phyloP scores from a whole-genome alignment of 768 basidiomycete genomes.

The Boletellus emodensis region DNA sequence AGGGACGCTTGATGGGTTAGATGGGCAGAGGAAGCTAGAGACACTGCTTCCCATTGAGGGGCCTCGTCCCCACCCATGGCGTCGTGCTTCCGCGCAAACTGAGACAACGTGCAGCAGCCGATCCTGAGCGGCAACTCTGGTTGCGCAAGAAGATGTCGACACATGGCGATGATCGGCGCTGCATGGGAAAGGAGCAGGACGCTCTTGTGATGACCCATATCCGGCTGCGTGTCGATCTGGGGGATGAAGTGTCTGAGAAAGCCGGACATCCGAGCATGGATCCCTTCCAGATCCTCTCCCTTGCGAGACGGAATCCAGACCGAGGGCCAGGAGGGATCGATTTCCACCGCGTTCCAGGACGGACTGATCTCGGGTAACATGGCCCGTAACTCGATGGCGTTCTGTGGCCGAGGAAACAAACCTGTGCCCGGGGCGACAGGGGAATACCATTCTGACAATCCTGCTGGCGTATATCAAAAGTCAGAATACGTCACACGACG shows the following conservation, averaged over 20 bases:
- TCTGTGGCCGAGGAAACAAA: conserved; percentile 69
- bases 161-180: conserved; percentile 67
- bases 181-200: conserved; percentile 72
- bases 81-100: conserved; percentile 39
- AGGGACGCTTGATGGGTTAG: conserved; percentile 50
- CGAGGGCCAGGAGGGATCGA: conserved; percentile 62
- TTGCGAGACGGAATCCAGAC: conserved; percentile 67
- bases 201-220: conserved; percentile 39
- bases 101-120: conserved; percentile 74
- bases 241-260: conserved; percentile 51
- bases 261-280: conserved; percentile 57
- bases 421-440: conserved; percentile 63
- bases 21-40: conserved; percentile 55
- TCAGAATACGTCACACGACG: conserved; percentile 6
- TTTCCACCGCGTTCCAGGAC: conserved; percentile 55
- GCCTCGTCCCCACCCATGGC: conserved; percentile 31
- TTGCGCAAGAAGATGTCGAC: conserved; percentile 54
- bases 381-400: conserved; percentile 47
- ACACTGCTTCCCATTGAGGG: conserved; percentile 41
- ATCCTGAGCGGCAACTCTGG: conserved; percentile 51
- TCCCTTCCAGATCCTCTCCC: conserved; percentile 62
- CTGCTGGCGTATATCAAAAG: conserved; percentile 29
- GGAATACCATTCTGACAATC: conserved; percentile 77
- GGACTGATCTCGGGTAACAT: conserved; percentile 60
- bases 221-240: conserved; percentile 44